These are phyloP conservation scores for Penicillium sp. DNA, from an alignment of 2,329 filamentous ascomycete genomes.

Conservation along the genomic window DNA sequence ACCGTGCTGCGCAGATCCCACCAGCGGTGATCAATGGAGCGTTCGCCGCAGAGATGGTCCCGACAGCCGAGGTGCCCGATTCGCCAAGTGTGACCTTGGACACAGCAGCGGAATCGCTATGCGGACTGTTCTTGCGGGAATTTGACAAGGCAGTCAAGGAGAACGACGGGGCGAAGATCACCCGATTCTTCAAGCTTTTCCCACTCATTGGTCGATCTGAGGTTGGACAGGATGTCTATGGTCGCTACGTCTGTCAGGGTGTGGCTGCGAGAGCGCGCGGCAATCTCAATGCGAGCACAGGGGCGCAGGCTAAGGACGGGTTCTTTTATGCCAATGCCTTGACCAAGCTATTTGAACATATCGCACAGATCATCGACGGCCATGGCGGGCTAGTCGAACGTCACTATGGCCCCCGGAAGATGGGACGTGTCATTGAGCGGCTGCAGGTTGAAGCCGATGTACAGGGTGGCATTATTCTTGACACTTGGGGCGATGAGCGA, in stretches of 20 bases:
- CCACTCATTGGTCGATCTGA: conserved; percentile 87
- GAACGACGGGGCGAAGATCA: conserved; percentile 85
- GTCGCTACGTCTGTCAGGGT: conserved; percentile 91
- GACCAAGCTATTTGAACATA: conserved; percentile 93
- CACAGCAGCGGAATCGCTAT: conserved; percentile 83
- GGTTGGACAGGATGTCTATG: conserved; percentile 91
- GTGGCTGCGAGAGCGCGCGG: conserved; percentile 80
- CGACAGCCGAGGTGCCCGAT: conserved; percentile 93
- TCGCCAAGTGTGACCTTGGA: conserved; percentile 84
- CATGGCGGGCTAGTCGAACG: conserved; percentile 89
- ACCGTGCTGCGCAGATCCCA: conserved; percentile 78
- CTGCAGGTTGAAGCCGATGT: conserved; percentile 94
- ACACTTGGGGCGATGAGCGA: conserved; percentile 92
- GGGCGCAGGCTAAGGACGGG: conserved; percentile 67
- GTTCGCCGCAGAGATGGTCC: conserved; percentile 90
- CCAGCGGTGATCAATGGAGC: conserved; percentile 75
- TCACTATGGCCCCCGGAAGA: conserved; percentile 89
- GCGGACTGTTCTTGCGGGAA: conserved; percentile 85
- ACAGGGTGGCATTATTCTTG: conserved; percentile 91
- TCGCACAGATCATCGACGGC: conserved; percentile 91
- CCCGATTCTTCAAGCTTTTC: conserved; percentile 97
- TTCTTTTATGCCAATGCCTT: conserved; percentile 91
- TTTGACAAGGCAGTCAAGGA: conserved; percentile 90
- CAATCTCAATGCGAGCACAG: conserved; percentile 71
- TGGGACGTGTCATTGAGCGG: conserved; percentile 90